phyloP scores from a whole-genome alignment of 352 stramenopile genomes.

The Phytophthora melonis region DNA sequence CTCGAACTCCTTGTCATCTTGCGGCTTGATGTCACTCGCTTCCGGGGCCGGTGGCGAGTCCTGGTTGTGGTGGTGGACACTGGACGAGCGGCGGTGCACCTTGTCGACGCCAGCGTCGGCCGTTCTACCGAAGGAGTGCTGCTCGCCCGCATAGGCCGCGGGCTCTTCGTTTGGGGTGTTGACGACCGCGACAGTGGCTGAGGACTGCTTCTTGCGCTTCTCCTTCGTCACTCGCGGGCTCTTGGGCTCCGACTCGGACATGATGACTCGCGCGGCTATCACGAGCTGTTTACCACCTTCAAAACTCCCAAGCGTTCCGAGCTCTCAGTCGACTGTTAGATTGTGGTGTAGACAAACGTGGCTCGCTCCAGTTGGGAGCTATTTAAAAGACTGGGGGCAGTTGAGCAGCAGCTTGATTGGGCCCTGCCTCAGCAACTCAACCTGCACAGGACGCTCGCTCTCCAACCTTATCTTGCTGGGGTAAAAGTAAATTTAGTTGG shows the following conservation, averaged over 20 bases:
- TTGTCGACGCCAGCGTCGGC: constrained; percentile 21
- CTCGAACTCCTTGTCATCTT: constrained; percentile 35
- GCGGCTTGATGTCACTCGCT: constrained; percentile 25
- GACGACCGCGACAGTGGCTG: constrained; percentile 41
- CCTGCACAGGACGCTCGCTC: background rate
- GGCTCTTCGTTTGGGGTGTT: constrained; percentile 37
- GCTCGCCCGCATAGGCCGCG: constrained; percentile 24
- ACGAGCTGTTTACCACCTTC: constrained; percentile 6
- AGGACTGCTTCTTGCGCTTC: constrained; percentile 47
- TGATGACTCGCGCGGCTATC: constrained; percentile 11
- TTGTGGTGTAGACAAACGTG: constrained; percentile 7
- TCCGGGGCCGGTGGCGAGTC: background rate
- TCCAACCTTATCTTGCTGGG: constrained; percentile 1
- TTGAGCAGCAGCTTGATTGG: constrained; percentile 10
- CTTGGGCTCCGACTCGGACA: constrained; percentile 40
- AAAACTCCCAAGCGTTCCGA: constrained; percentile 4
- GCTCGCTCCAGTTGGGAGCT: background rate
- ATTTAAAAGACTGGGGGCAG: constrained; percentile 17
- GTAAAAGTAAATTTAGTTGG: constrained; percentile 9
- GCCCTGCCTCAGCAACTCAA: constrained; percentile 8
- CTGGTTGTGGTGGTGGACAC: constrained; percentile 23
- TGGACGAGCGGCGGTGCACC: constrained; percentile 29
- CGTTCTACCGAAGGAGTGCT: constrained; percentile 37
- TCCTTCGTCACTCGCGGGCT: constrained; percentile 37
- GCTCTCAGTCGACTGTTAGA: constrained; percentile 28